Percentiles rank a stretch among this genome's conserved stretches.
Evolutionary conservation across 2,329 filamentous ascomycete genomes (phyloP).

Genomic region (Sporothrix sp.): DNA sequence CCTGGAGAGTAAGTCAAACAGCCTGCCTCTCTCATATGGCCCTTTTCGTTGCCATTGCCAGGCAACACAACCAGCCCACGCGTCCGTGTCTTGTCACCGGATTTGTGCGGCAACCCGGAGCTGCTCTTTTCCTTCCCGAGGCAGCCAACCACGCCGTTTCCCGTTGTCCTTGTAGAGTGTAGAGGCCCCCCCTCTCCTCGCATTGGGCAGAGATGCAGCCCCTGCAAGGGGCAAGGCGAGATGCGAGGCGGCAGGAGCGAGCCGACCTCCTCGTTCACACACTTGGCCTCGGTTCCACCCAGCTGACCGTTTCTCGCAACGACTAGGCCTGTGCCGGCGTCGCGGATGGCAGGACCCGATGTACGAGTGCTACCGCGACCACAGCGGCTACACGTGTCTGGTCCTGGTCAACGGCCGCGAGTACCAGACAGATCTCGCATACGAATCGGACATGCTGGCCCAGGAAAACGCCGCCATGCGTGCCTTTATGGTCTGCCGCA

Average conservation of each 20-base stretch:
- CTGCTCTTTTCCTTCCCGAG: no score
- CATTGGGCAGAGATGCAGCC: constrained; percentile 31
- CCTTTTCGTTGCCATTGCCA: no score
- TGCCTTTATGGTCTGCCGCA: constrained; percentile 94
- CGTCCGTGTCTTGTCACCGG: no score
- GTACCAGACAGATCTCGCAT: constrained; percentile 83
- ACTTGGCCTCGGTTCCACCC: background rate
- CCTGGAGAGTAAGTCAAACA: constrained; percentile 56
- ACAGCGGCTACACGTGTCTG: constrained; percentile 73
- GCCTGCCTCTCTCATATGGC: background rate
- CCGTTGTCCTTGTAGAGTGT: no score
- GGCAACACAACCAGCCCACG: no score
- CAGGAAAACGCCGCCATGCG: constrained; percentile 92
- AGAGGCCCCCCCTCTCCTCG: no score
- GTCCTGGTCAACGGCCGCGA: constrained; percentile 94
- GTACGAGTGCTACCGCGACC: constrained; percentile 71
- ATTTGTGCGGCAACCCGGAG: no score
- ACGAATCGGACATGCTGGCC: constrained; percentile 71
- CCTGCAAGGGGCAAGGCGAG: background rate
- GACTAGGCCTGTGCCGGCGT: constrained; percentile 92
- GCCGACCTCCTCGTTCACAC: background rate
- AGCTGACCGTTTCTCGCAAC: constrained; percentile 24
- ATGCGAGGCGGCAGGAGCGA: background rate
- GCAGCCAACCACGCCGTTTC: no score
- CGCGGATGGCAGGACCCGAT: constrained; percentile 87